phyloP scores from a whole-genome alignment of 2,329 filamentous ascomycete species.

The Cladosporium sp. region DNA sequence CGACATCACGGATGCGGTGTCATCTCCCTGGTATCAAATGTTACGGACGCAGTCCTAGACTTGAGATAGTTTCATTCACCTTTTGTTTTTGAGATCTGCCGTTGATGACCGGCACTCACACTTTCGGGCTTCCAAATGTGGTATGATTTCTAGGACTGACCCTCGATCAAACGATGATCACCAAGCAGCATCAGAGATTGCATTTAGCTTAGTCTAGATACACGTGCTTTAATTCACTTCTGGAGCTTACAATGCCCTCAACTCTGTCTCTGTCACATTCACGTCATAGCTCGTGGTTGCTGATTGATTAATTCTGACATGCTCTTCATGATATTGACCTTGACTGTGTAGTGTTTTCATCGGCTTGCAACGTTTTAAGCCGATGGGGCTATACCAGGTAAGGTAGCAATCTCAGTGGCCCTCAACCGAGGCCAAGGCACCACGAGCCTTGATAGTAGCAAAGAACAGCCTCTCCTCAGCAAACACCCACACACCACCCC shows the following conservation, averaged over 20 bases:
- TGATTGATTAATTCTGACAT: not conserved
- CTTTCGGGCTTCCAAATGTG: not conserved
- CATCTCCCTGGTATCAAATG: not conserved
- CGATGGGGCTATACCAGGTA: too few relatives aligned
- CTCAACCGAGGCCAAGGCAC: constrained; percentile 21
- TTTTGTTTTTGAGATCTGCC: not conserved
- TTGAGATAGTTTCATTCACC: not conserved
- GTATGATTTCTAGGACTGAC: not conserved
- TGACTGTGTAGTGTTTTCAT: not conserved
- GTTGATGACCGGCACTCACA: not conserved
- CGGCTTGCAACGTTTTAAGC: not conserved
- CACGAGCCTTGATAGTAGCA: constrained; percentile 20
- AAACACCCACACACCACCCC: constrained; percentile 24
- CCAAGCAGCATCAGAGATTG: not conserved
- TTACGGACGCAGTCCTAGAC: not conserved
- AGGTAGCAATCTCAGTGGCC: constrained; percentile 16
- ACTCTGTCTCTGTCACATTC: not conserved
- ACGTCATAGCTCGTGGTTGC: not conserved
- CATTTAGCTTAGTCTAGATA: not conserved
- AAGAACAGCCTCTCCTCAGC: constrained; percentile 26
- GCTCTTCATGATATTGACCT: not conserved
- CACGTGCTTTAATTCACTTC: not conserved
- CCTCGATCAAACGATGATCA: not conserved
- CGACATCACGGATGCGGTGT: not conserved
- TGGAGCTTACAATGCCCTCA: too few relatives aligned